Conservation (phyloP, 306 rosid species). For the Lagenaria siceraria region DNA sequence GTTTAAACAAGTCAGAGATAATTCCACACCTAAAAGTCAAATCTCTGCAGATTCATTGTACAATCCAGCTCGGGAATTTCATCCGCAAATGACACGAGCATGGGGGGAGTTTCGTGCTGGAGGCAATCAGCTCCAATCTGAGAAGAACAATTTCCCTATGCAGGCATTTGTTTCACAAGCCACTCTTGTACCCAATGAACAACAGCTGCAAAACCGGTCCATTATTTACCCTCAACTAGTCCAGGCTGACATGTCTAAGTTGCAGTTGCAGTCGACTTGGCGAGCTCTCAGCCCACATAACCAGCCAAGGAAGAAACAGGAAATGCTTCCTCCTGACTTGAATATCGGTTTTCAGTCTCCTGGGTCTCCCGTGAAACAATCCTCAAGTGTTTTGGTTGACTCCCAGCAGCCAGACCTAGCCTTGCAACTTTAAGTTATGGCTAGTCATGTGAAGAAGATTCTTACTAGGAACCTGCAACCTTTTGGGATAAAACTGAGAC, state of each 20-base stretch:
- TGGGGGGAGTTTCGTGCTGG: slow-evolving; percentile 51
- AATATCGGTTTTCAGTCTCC: slow-evolving; percentile 91
- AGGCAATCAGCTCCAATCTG: slow-evolving; percentile 47
- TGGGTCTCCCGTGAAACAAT: slow-evolving; percentile 81
- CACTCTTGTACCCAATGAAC: slow-evolving; percentile 29
- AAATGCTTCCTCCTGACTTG: slow-evolving; percentile 92
- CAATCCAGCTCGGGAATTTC: slow-evolving; percentile 57
- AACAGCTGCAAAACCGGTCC: slow-evolving; percentile 55
- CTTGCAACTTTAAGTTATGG: slow-evolving; percentile 56
- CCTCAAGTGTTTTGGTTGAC: slow-evolving; percentile 70
- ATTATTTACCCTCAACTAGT: slow-evolving; percentile 61
- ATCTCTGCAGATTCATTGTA: slow-evolving; percentile 68
- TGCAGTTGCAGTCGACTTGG: slow-evolving; percentile 71
- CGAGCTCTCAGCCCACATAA: slow-evolving; percentile 41
- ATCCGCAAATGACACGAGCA: slow-evolving; percentile 40
- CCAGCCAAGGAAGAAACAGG: slow-evolving; percentile 72
- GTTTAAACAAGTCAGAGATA: slow-evolving; percentile 61
- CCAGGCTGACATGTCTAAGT: slow-evolving; percentile 63
- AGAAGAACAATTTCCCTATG: slow-evolving; percentile 45
- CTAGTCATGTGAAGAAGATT: neutral
- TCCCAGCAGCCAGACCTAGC: slow-evolving; percentile 99
- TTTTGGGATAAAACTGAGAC: neutral
- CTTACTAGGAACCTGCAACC: neutral
- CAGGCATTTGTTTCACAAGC: slow-evolving; percentile 55
- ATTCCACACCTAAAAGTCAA: slow-evolving; percentile 45